Conservation (phyloP, 139 green algal genomes). For the Ostreobium quekettii region DNA sequence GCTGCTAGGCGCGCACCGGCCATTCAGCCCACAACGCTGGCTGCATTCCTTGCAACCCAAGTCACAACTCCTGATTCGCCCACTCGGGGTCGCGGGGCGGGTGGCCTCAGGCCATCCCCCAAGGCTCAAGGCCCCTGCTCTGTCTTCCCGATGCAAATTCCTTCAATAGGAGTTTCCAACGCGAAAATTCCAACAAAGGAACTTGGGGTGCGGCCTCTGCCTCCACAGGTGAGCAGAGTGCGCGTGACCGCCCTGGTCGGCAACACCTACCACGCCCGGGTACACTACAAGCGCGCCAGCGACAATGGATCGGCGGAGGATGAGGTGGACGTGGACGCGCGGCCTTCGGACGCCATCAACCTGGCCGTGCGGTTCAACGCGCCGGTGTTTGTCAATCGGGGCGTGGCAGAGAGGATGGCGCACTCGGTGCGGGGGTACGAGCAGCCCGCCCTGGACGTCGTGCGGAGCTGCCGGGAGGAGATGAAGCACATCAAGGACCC, state of each 20-base stretch:
- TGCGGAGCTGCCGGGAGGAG: constrained; percentile 36
- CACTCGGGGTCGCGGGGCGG: no score
- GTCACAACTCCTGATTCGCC: no score
- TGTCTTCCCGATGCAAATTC: no score
- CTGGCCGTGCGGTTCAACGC: constrained; percentile 53
- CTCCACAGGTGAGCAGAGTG: constrained; percentile 41
- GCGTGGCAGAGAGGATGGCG: constrained; percentile 11
- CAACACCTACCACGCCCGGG: constrained; percentile 53
- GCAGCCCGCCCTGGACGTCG: constrained; percentile 33
- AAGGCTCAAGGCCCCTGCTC: no score
- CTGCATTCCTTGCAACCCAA: no score
- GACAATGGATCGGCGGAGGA: background rate
- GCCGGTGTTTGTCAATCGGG: constrained; percentile 49
- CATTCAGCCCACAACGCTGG: no score
- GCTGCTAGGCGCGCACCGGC: no score
- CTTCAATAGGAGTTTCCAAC: no score
- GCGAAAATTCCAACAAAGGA: no score
- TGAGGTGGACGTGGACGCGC: constrained; percentile 49
- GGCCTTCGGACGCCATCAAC: constrained; percentile 57
- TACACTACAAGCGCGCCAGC: constrained; percentile 26
- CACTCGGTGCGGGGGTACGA: background rate
- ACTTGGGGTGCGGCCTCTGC: no score
- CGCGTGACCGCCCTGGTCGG: constrained; percentile 39
- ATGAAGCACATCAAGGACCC: constrained; percentile 46
- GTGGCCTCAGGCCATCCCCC: no score